phyloP scores from a whole-genome alignment of 768 basidiomycete genomes.

The Amanita jacksonii region DNA sequence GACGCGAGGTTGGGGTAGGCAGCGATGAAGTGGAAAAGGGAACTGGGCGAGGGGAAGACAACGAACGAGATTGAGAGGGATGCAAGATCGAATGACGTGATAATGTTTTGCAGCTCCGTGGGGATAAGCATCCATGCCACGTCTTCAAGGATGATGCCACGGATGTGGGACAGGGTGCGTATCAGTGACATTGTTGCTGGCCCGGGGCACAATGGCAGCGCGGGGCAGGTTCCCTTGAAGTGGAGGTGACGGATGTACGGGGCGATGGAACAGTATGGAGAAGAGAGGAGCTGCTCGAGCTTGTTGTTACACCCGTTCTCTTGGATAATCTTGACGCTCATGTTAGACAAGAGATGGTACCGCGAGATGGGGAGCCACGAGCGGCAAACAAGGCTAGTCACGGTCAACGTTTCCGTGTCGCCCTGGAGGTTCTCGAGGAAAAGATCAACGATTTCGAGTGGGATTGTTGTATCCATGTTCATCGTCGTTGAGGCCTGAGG shows the following conservation, averaged over 20 bases:
- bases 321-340: neutral
- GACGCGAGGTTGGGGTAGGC: neutral
- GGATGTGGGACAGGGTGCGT: neutral
- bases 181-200: neutral
- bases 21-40: neutral
- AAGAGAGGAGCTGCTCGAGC: neutral
- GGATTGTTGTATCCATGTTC: constrained; percentile 4
- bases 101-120: neutral
- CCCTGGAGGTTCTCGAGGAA: neutral
- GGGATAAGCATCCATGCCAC: constrained; percentile 4
- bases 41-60: neutral
- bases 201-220: neutral
- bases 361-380: constrained; percentile 7
- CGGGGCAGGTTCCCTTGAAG: constrained; percentile 4
- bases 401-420: constrained; percentile 1
- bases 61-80: constrained; percentile 3
- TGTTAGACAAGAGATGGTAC: neutral
- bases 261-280: neutral
- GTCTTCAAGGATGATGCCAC: neutral
- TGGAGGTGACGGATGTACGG: constrained; percentile 1
- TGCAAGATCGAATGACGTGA: constrained; percentile 4
- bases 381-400: constrained; percentile 2
- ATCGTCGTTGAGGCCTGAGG: too few species aligned
- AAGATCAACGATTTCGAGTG: constrained; percentile 5
- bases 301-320: neutral